These are phyloP conservation scores for Rhodofomes roseus DNA, from an alignment of 1,284 basidiomycete species.

Conservation along the genomic window DNA sequence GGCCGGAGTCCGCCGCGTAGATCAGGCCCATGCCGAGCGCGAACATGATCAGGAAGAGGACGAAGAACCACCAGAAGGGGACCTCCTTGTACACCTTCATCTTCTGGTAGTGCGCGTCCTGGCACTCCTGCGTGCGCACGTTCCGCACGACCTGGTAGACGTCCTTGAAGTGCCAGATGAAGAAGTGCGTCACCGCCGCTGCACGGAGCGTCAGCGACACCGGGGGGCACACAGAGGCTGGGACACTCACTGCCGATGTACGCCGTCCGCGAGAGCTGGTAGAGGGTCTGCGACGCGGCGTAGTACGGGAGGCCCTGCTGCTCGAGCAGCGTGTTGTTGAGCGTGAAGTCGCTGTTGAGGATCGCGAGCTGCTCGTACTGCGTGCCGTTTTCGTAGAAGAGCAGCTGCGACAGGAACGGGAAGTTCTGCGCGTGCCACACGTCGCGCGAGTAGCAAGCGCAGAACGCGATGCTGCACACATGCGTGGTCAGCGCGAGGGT, in stretches of 20 bases:
- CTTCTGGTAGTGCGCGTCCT: slow-evolving; percentile 4
- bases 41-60: slow-evolving; percentile 6
- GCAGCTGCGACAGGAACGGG: slow-evolving; percentile 8
- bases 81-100: slow-evolving; percentile 8
- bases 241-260: neutral
- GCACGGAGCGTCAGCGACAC: neutral
- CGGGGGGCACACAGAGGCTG: neutral
- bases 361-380: slow-evolving; percentile 31
- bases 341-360: slow-evolving; percentile 1
- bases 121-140: neutral
- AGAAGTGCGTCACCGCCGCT: slow-evolving; percentile 34
- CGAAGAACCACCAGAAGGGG: slow-evolving; percentile 47
- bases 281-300: neutral
- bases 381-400: slow-evolving; percentile 28
- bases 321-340: slow-evolving; percentile 6
- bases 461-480: neutral
- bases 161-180: slow-evolving; percentile 48
- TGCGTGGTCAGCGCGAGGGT: neutral
- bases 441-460: slow-evolving; percentile 3
- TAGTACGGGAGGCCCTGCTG: slow-evolving; percentile 5
- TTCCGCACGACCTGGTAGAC: slow-evolving; percentile 20
- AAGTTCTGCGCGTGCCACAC: slow-evolving; percentile 9
- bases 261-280: neutral
- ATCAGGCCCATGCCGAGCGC: neutral
- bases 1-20: slow-evolving; percentile 5